phyloP scores from a whole-genome alignment of 805 yeast genomes.

The Saccharomycopsis sp. region DNA sequence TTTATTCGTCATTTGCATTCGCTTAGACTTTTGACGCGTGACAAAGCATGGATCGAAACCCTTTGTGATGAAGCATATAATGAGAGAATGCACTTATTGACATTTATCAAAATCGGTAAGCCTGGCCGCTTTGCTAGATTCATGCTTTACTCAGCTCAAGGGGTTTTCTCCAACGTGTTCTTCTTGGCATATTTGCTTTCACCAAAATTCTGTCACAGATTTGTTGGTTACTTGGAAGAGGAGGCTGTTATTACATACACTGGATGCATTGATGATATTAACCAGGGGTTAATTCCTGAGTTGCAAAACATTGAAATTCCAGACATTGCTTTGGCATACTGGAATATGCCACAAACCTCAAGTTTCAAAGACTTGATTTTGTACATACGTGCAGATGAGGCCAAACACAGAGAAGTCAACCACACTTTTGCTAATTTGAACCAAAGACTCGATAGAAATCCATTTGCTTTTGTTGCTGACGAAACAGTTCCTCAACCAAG shows the following conservation, averaged over 20 bases:
- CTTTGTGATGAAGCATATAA: slow-evolving; percentile 70
- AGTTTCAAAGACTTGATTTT: slow-evolving; percentile 53
- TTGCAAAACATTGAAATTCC: slow-evolving; percentile 44
- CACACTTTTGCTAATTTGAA: slow-evolving; percentile 66
- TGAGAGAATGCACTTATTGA: slow-evolving; percentile 69
- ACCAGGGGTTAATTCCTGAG: slow-evolving; percentile 42
- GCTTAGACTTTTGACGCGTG: slow-evolving; percentile 53
- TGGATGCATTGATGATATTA: slow-evolving; percentile 49
- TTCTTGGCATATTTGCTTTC: slow-evolving; percentile 50
- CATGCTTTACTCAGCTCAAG: slow-evolving; percentile 58
- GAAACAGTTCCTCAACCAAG: slow-evolving; percentile 27
- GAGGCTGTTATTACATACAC: slow-evolving; percentile 69
- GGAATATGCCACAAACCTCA: slow-evolving; percentile 49
- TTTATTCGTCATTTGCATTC: slow-evolving; percentile 64
- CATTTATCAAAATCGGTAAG: slow-evolving; percentile 56
- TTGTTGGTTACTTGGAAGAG: slow-evolving; percentile 73
- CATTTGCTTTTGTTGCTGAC: slow-evolving; percentile 46
- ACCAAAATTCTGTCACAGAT: slow-evolving; percentile 65
- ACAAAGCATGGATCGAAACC: slow-evolving; percentile 71
- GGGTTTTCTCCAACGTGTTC: slow-evolving; percentile 61
- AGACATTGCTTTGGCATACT: slow-evolving; percentile 55
- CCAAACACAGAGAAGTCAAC: slow-evolving; percentile 74
- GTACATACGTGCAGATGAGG: slow-evolving; percentile 68
- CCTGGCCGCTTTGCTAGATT: slow-evolving; percentile 53
- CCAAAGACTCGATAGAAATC: slow-evolving; percentile 53